Evolutionary conservation across 192 early-diverging fungal genomes (phyloP), one percentile per base, ranked within the genome.

Genomic region (Rhizoclosmatium sp.): DNA sequence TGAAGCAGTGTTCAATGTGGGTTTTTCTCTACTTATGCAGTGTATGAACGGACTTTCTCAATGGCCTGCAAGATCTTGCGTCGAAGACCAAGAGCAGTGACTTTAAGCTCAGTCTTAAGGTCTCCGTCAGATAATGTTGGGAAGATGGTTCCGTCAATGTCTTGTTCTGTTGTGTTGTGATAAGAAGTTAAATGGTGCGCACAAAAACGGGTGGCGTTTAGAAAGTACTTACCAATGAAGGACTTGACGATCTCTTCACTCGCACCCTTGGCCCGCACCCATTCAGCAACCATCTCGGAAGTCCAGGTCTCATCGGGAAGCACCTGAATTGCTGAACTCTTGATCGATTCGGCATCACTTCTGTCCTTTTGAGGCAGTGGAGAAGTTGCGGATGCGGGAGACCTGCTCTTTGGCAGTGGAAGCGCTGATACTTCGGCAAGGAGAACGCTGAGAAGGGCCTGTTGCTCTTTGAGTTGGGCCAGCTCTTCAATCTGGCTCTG

Each of bases 241-340:
- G 62, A 7, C 12, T 21, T 7, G 10, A 65, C 62, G 21, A 65
- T 21, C 5, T 65, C 62, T 7, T 65, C 62, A 10, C 23, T 10
- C 7, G 62, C 62, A 10, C 62, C 62, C 41, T 65, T 65, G 10
- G 5, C 10, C 21, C 51, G 10, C 7, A 72, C 70, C 70, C 70
- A 72, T 16, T 72, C 70, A n/a, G 70, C 70, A 31, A 72, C 70
- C 70, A 72, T 59, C 58, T 5, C 23, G 12, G 56, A 19, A 19
- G 70, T 39, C 70, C 70, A 72, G 21, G 49, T 21, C 9, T 5
- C 21, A 1, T 65, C 41, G 10, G 62, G 62, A 5, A 40, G 23
- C 9, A 21, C 5, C 62, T 5, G 21, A 21, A 21, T 65, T 16
- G 51, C 51, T 16, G 51, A 7, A 7, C 9, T 12, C 51, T 16